Conservation (phyloP, 257 asterid genomes). For the Solanum acaule region DNA sequence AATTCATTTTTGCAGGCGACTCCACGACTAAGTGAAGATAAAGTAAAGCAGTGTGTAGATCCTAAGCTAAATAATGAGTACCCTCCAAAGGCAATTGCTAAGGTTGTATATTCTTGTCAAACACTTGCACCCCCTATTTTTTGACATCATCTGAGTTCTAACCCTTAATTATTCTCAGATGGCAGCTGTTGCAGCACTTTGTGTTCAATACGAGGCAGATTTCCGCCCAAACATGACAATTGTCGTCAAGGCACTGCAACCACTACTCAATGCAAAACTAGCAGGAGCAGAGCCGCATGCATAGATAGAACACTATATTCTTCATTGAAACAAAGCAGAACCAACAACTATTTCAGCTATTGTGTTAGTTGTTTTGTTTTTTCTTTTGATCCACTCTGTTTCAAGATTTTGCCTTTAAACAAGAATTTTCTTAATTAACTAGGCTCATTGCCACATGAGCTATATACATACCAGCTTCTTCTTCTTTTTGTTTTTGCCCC, state of each 20-base stretch:
- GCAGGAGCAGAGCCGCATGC: neutral
- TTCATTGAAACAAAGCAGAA: neutral
- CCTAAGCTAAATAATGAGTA: neutral
- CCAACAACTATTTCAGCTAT: neutral
- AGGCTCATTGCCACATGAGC: too few species aligned
- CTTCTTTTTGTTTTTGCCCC: too few species aligned
- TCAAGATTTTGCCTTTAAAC: too few species aligned
- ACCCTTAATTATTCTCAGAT: neutral
- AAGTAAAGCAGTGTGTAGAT: neutral
- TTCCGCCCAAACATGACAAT: neutral
- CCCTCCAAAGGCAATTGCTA: neutral
- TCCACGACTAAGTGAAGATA: neutral
- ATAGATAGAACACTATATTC: neutral
- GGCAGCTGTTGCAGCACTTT: neutral
- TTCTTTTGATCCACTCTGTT: neutral
- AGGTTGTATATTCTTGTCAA: neutral
- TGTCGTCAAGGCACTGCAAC: neutral
- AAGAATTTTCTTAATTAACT: too few species aligned
- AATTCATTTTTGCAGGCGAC: neutral
- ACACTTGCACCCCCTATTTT: neutral
- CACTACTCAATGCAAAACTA: neutral
- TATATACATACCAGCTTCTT: too few species aligned
- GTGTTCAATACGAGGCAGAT: neutral
- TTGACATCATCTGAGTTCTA: neutral
- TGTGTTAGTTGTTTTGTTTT: neutral